Evolutionary conservation across 2,329 filamentous ascomycete species (phyloP).

Genomic region (Lachnum nothofagi): DNA sequence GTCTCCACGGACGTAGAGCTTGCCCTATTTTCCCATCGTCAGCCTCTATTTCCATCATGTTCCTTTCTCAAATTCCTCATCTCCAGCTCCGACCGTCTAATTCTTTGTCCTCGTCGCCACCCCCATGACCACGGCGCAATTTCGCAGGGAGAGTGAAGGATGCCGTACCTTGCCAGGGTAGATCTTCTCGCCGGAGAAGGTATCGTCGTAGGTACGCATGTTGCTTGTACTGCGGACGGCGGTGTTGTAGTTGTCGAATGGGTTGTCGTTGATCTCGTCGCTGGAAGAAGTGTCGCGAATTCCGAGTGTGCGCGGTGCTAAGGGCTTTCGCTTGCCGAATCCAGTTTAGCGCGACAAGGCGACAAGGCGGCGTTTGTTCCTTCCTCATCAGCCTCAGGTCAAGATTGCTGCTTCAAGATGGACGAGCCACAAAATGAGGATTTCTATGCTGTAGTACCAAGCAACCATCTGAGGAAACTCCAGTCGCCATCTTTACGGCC

Average conservation of each 20-base stretch:
- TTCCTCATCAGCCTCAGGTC: too few relatives aligned
- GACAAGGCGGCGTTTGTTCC: too few relatives aligned
- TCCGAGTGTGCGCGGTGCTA: slow-evolving; percentile 12
- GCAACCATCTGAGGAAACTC: not conserved
- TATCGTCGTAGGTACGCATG: slow-evolving; percentile 60
- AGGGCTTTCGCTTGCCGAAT: slow-evolving; percentile 9
- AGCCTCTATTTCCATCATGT: slow-evolving; percentile 19
- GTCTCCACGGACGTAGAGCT: slow-evolving; percentile 99
- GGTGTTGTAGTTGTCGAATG: slow-evolving; percentile 26
- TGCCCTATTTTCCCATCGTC: slow-evolving; percentile 62
- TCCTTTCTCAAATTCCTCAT: slow-evolving; percentile 5
- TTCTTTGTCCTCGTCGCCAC: slow-evolving; percentile 16
- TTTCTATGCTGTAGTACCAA: not conserved
- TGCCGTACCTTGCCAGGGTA: slow-evolving; percentile 70
- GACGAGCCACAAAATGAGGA: too few relatives aligned
- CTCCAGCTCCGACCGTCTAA: slow-evolving; percentile 2
- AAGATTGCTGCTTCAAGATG: too few relatives aligned
- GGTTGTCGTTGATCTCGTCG: slow-evolving; percentile 4
- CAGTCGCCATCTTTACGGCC: not conserved
- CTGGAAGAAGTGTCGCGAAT: slow-evolving; percentile 12
- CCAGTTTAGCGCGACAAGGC: not conserved
- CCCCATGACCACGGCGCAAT: not conserved
- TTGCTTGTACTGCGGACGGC: slow-evolving; percentile 27
- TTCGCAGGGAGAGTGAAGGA: not conserved
- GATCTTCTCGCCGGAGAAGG: slow-evolving; percentile 73